Conservation (phyloP, 73 alveolate species). For the Blepharisma japonicum region DNA sequence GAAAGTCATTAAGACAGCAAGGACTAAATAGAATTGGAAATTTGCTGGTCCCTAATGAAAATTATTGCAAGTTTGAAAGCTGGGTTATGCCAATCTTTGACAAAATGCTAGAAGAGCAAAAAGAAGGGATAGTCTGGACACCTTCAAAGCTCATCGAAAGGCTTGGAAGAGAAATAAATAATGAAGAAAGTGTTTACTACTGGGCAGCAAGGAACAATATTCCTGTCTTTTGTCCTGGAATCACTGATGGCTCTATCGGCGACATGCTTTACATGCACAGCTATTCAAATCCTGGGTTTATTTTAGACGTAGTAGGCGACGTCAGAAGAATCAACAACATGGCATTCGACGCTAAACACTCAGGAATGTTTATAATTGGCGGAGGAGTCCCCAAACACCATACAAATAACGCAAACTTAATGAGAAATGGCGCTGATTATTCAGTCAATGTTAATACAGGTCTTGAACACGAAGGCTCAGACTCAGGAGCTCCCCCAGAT, state of each 20-base stretch:
- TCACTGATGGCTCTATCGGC: slow-evolving; percentile 99
- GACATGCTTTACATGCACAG: slow-evolving; percentile 95
- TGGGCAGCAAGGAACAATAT: slow-evolving; percentile 91
- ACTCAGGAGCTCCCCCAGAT: slow-evolving; percentile 98
- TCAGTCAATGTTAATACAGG: slow-evolving; percentile 98
- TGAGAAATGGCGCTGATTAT: slow-evolving; percentile 98
- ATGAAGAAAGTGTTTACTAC: slow-evolving; percentile 88
- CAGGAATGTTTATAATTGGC: slow-evolving; percentile 96
- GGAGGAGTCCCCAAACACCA: slow-evolving; percentile 88
- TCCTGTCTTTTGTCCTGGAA: slow-evolving; percentile 98
- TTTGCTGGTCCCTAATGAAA: slow-evolving; percentile 95
- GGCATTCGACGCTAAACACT: slow-evolving; percentile 53
- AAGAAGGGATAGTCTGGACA: slow-evolving; percentile 85
- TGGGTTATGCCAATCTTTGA: slow-evolving; percentile 90
- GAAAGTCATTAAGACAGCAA: slow-evolving; percentile 72
- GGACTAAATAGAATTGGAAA: slow-evolving; percentile 96
- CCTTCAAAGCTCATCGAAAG: slow-evolving; percentile 89
- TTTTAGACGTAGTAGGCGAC: slow-evolving; percentile 92
- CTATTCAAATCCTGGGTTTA: slow-evolving; percentile 89
- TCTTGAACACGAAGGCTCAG: slow-evolving; percentile 96
- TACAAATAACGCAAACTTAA: slow-evolving; percentile 76
- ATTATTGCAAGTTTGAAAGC: slow-evolving; percentile 94
- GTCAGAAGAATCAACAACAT: slow-evolving; percentile 80
- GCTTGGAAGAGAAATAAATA: slow-evolving; percentile 88
- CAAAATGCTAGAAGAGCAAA: slow-evolving; percentile 87